These are phyloP conservation scores for Trypanosoma conorhini DNA, from an alignment of 208 protist species.

Conservation along the genomic window DNA sequence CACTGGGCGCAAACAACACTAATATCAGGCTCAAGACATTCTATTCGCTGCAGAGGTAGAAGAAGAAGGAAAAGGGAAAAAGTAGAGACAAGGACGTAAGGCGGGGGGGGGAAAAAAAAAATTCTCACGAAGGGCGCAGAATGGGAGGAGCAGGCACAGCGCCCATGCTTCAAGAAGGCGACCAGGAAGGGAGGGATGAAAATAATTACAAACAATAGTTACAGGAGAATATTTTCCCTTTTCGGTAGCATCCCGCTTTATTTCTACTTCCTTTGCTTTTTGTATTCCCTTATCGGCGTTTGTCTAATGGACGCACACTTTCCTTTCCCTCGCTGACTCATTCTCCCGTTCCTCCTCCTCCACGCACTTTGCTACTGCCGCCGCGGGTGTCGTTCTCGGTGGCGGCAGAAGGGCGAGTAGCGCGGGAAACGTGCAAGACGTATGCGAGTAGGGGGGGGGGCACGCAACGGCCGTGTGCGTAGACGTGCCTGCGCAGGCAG, in stretches of 20 bases:
- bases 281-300: neutral
- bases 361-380: neutral
- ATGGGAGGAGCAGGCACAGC: neutral
- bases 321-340: neutral
- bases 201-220: neutral
- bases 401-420: neutral
- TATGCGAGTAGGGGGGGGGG: too few species aligned
- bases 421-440: neutral
- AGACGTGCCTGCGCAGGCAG: too few species aligned
- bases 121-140: too few species aligned
- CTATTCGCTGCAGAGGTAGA: too few species aligned
- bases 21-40: too few species aligned
- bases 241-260: neutral
- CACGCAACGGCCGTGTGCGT: too few species aligned
- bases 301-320: neutral
- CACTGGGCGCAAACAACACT: too few species aligned
- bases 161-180: neutral
- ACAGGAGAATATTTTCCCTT: neutral
- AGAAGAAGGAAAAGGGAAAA: too few species aligned
- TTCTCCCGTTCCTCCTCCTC: neutral
- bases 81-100: too few species aligned
- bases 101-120: too few species aligned
- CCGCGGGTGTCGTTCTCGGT: neutral
- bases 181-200: neutral
- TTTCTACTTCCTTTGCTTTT: neutral